Evolutionary conservation across 2,329 filamentous ascomycete species (phyloP), one percentile per base, ranked within the genome.

Genomic region (Cercospora nicotianae): DNA sequence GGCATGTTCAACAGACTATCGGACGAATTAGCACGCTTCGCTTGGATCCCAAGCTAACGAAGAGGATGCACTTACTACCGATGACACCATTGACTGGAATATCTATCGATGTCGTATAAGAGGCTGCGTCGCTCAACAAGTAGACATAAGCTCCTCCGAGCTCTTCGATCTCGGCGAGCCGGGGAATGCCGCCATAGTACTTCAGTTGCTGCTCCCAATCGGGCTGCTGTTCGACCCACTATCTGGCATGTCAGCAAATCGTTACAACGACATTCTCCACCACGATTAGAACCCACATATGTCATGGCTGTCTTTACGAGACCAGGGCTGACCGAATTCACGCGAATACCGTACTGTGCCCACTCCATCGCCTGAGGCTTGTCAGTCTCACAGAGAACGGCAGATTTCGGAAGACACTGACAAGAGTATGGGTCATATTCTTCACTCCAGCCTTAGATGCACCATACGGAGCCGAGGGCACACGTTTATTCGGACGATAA

Each of bases 381-480:
- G 78, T 80, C 53, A 81, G 60, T 51, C 18, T 28, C 39, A 13
- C 2, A 9, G 13, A 1, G 9, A 20, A 13, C 12, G 2, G 13
- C 18, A 30, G 23, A 20, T 3, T 9, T 13, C 4, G n/a, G 26
- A 31, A 45, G 16, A 84, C 0, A 81, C 73, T 10, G 36, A 74
- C 74, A 72, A 79, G 60, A 75, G 76, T 81, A 75, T 72, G 79
- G 73, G 73, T 67, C 79, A 81, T 81, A 64, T 81, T 81, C 61
- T 78, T 74, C n/a, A 81, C 77, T 3, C 79, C 79, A 20, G 74
- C 80, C 72, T 81, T 82, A 36, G 79, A 80, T 9, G 78, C 79
- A 45, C 80, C 80, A 66, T 81, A 82, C 1, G 80, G 80, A 63
- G 74, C 80, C 3, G 53, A 57, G 23, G 53, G 53, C 16, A 57